Evolutionary conservation across 495 filamentous ascomycete species (phyloP).

Genomic region (Aspergillus carlsbadensis): DNA sequence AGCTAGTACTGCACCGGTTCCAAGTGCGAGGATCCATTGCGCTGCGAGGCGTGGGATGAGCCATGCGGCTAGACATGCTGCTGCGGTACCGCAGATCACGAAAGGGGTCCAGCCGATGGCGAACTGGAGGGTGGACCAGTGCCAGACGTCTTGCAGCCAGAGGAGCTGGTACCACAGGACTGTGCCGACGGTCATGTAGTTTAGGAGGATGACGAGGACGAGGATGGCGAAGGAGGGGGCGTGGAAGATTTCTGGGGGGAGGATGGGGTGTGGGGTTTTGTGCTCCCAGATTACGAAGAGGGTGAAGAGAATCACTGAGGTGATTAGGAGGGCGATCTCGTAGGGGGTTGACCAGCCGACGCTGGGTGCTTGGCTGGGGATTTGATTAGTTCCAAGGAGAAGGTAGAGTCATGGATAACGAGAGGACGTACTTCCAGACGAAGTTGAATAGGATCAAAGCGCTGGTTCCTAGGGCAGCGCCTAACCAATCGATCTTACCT

Average conservation of each 20-base stretch:
- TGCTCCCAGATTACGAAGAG: slow-evolving; percentile 49
- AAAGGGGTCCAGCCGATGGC: slow-evolving; percentile 46
- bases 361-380: slow-evolving; percentile 48
- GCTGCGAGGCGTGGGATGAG: slow-evolving; percentile 47
- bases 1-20: slow-evolving; percentile 35
- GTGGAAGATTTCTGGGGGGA: slow-evolving; percentile 52
- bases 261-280: slow-evolving; percentile 43
- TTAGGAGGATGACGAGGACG: slow-evolving; percentile 48
- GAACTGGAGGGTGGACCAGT: slow-evolving; percentile 44
- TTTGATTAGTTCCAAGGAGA: slow-evolving; percentile 9
- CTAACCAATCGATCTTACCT: slow-evolving; percentile 49
- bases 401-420: background rate
- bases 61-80: slow-evolving; percentile 46
- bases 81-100: slow-evolving; percentile 36
- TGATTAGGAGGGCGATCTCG: slow-evolving; percentile 42
- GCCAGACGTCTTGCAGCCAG: slow-evolving; percentile 46
- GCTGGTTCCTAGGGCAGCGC: slow-evolving; percentile 43
- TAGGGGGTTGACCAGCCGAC: slow-evolving; percentile 49
- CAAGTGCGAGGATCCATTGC: slow-evolving; percentile 52
- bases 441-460: slow-evolving; percentile 54
- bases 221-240: slow-evolving; percentile 48
- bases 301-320: slow-evolving; percentile 38
- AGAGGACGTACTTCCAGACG: slow-evolving; percentile 50
- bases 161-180: slow-evolving; percentile 49
- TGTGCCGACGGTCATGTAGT: slow-evolving; percentile 52